These are phyloP conservation scores for Zygoascus flipseniorum DNA, from an alignment of 805 yeast genomes.

Conservation along the genomic window DNA sequence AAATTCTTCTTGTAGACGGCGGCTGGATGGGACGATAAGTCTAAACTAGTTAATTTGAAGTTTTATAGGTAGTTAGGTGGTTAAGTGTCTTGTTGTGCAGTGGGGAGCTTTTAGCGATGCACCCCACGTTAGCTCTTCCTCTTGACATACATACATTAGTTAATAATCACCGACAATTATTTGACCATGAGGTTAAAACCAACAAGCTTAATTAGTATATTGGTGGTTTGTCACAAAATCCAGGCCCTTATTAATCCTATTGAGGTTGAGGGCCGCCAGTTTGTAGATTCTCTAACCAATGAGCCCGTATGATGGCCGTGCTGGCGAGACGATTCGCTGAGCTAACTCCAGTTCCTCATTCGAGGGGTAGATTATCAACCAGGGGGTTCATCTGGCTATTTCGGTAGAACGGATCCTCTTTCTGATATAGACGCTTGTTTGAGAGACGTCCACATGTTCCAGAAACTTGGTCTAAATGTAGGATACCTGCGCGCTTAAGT, in stretches of 20 bases:
- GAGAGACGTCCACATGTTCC: conserved; percentile 73
- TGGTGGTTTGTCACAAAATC: no score
- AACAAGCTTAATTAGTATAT: no score
- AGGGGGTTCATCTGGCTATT: conserved; percentile 74
- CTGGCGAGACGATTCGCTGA: not conserved
- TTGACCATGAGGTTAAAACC: no score
- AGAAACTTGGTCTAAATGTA: conserved; percentile 68
- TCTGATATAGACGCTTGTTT: conserved; percentile 67
- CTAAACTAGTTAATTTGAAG: not conserved
- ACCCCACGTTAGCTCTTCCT: no score
- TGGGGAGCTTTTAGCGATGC: no score
- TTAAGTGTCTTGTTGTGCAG: no score
- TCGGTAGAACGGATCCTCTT: conserved; percentile 59
- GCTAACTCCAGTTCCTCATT: conserved; percentile 47
- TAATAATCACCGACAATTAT: no score
- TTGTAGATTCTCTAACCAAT: conserved; percentile 63
- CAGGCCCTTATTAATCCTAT: conserved; percentile 49
- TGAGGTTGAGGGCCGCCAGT: conserved; percentile 57
- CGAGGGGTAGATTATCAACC: conserved; percentile 95
- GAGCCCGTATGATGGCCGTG: conserved; percentile 45
- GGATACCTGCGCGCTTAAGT: not conserved
- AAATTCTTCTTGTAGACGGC: conserved; percentile 46
- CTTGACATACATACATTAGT: no score
- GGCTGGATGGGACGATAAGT: conserved; percentile 37
- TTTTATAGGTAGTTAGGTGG: not conserved